Conservation (phyloP, 2,329 filamentous ascomycete genomes). For the Gnomoniopsis sp. region DNA sequence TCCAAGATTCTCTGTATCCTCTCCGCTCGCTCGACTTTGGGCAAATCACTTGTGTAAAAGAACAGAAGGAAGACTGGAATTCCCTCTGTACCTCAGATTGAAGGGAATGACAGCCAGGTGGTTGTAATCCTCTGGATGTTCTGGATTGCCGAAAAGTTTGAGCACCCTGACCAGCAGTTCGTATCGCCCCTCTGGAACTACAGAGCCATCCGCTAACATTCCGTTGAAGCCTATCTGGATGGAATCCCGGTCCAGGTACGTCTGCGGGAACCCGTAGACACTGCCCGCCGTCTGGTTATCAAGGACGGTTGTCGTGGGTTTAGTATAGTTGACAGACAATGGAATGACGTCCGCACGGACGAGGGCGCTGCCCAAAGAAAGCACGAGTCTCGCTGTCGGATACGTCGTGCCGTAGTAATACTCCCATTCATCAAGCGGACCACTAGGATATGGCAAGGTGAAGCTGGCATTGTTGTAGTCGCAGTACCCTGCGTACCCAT, state of each 20-base stretch:
- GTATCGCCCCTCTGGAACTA: conserved; percentile 25
- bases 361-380: conserved; percentile 20
- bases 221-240: conserved; percentile 21
- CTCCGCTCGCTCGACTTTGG: background rate
- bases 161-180: conserved; percentile 22
- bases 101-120: background rate
- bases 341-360: conserved; percentile 23
- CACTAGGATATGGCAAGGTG: conserved; percentile 21
- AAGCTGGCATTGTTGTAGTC: conserved; percentile 23
- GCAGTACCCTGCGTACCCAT: background rate
- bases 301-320: conserved; percentile 17
- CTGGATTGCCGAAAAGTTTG: conserved; percentile 24
- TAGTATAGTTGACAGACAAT: conserved; percentile 10
- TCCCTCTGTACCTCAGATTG: background rate
- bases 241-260: conserved; percentile 10
- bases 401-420: background rate
- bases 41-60: background rate
- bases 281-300: conserved; percentile 23
- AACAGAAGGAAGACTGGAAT: background rate
- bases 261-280: conserved; percentile 19
- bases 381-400: conserved; percentile 7
- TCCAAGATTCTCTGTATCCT: background rate
- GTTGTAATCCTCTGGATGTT: conserved; percentile 24
- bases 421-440: background rate
- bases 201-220: conserved; percentile 20